Conservation (phyloP, 2,329 filamentous ascomycete genomes). For the Scedosporium apiospermum region DNA sequence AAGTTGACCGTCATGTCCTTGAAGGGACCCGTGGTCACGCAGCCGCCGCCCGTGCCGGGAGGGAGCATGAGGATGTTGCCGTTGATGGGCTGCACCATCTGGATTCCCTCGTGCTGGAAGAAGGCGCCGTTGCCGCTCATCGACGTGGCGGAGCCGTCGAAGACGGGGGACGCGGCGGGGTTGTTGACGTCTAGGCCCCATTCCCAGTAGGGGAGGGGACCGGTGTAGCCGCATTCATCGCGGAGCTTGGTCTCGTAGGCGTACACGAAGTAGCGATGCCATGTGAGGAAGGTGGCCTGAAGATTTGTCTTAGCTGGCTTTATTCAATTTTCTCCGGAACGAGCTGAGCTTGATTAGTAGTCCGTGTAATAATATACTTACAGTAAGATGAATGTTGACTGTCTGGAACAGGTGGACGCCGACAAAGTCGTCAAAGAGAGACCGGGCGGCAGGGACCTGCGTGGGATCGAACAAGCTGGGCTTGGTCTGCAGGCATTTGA, state of each 20-base stretch:
- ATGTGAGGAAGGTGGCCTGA: conserved; percentile 24
- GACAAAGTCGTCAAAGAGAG: conserved; percentile 17
- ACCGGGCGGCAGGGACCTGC: conserved; percentile 10
- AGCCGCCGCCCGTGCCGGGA: conserved; percentile 40
- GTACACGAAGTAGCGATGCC: conserved; percentile 11
- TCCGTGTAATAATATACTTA: neutral
- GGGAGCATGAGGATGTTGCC: conserved; percentile 31
- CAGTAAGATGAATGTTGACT: conserved; percentile 12
- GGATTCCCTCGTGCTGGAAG: conserved; percentile 13
- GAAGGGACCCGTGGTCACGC: conserved; percentile 35
- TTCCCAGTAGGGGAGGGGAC: conserved; percentile 31
- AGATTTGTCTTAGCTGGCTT: conserved; percentile 5
- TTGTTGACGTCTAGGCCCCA: conserved; percentile 36
- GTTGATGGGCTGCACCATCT: conserved; percentile 19
- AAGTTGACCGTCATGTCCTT: conserved; percentile 23
- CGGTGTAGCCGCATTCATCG: conserved; percentile 14
- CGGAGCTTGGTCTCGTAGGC: conserved; percentile 16
- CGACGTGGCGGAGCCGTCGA: conserved; percentile 38
- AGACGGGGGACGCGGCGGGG: conserved; percentile 36
- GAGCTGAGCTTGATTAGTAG: neutral
- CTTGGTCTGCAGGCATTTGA: conserved; percentile 13
- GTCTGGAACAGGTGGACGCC: conserved; percentile 15
- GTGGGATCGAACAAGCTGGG: conserved; percentile 10
- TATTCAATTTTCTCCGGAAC: neutral
- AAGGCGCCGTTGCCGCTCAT: conserved; percentile 33